Evolutionary conservation across 2,329 filamentous ascomycete species (phyloP), one percentile per base, ranked within the genome.

Genomic region (Fusarium pseudonygamai): DNA sequence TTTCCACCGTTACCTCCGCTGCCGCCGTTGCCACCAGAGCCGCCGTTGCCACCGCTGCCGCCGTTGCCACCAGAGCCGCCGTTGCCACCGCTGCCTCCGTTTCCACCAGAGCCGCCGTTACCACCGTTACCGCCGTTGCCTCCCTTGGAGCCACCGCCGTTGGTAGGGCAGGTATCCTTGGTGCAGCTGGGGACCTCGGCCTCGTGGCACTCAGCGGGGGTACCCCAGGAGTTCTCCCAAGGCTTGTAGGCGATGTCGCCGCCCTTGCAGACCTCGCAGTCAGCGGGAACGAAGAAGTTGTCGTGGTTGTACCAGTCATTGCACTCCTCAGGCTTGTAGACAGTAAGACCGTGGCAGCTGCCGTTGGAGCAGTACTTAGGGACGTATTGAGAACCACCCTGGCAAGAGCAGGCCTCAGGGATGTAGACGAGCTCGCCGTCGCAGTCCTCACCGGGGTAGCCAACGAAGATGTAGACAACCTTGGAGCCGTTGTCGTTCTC

Each of bases 241-340:
- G 75, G 74, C 75, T 75, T 75, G 74, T 75, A 78, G 71, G 71
- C 40, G 20, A 71, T n/a, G 18, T 71, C 59, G 6, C 72, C 74
- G 13, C 64, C 28, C 62, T 72, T 43, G 47, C 72, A 75, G 18
- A 37, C 40, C 0, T 75, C 57, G 34, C 73, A 75, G 60, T 73
- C 30, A n/a, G 40, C 36, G 12, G 72, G 63, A 7, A 58, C 57
- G 67, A 67, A 77, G 68, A 64, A 67, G 32, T 71, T 59, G 8
- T 74, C 59, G 47, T 72, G 11, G 43, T 62, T 64, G 34, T 59
- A 56, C 58, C 55, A 64, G 71, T 74, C 49, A 16, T 43, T n/a
- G 62, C 67, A 72, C 43, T 66, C 32, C 74, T 78, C 66, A 12
- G 74, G 68, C 73, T 76, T 77, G 67, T 73, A 78, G 67, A 78